Evolutionary conservation across 2,329 filamentous ascomycete species (phyloP), one percentile per base, ranked within the genome.

Genomic region (Penicillium occitanis): DNA sequence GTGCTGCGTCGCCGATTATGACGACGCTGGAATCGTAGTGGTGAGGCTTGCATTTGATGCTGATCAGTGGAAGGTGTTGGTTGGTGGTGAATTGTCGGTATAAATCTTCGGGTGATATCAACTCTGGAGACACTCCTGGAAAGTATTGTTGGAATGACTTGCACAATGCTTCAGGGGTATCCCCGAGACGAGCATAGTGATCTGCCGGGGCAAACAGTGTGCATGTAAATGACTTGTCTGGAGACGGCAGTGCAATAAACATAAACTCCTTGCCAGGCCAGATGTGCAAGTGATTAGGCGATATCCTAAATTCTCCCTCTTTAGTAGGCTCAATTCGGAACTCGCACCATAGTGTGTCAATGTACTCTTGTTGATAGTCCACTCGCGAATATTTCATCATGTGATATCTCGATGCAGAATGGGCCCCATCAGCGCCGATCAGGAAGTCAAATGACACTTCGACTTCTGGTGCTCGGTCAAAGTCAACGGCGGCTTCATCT

Each of bases 261-360:
- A 99, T 98, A 73, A 95, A 94, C 50, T 93, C 88, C 72, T 89
- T 89, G 37, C 91, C 93, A 0, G 95, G 95, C 95, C 95, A 99
- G 75, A 99, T 99, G 78, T 99, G 95, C 1, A 99, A 84, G 75
- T 98, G 93, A 72, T 97, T 91, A 1, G 93, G 92, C 0, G 92
- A 95, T 71, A 98, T 95, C 58, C 85, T 84, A 75, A 96, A 98
- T 55, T 84, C 81, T 25, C 83, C 82, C 30, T 74, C 71, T 7
- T 76, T 69, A 0, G 78, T 74, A 11, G 91, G 84, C 22, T 86
- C 82, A 68, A 99, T 92, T 60, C 88, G 88, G 75, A 99, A 98
- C 75, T 99, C 95, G 77, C 94, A 98, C 95, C 95, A 99, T 5
- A 98, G 81, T 0, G 93, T 95, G 77, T 98, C 94, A 74, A 99